Conservation (phyloP, 1,284 basidiomycete genomes). For the Ganoderma leucocontextum region DNA sequence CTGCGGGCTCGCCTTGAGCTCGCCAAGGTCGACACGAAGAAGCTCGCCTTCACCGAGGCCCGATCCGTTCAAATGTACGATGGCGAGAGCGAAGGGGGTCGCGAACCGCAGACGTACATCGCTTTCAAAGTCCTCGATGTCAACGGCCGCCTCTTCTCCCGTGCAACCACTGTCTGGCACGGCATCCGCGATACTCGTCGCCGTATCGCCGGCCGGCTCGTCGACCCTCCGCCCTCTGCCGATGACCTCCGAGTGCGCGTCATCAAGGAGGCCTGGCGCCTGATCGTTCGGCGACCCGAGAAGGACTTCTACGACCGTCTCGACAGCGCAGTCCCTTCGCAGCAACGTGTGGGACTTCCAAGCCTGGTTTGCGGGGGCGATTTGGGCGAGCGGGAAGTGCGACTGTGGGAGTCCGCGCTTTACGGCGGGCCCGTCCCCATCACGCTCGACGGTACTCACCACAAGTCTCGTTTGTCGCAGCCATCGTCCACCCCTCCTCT, state of each 20-base stretch:
- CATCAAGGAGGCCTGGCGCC: conserved; percentile 32
- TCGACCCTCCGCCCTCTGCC: neutral
- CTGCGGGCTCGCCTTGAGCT: neutral
- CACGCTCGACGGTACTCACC: neutral
- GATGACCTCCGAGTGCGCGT: conserved; percentile 5
- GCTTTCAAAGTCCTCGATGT: conserved; percentile 19
- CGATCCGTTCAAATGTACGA: neutral
- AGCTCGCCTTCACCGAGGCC: neutral
- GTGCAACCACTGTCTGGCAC: conserved; percentile 24
- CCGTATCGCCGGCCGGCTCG: neutral
- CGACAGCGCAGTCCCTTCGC: neutral
- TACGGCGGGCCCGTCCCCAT: neutral
- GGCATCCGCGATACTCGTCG: conserved; percentile 14
- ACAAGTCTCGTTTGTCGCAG: neutral
- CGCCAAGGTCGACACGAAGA: neutral
- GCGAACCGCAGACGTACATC: conserved; percentile 8
- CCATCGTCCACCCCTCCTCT: neutral
- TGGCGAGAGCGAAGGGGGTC: neutral
- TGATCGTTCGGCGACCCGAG: conserved; percentile 14
- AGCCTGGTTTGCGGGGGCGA: conserved; percentile 15
- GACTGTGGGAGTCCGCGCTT: conserved; percentile 7
- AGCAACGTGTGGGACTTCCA: conserved; percentile 8
- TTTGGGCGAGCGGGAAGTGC: conserved; percentile 19
- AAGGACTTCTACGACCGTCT: conserved; percentile 22
- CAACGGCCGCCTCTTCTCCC: conserved; percentile 28